These are phyloP conservation scores for Pseudocercospora fuligena DNA, from an alignment of 2,329 filamentous ascomycete species.

Conservation along the genomic window DNA sequence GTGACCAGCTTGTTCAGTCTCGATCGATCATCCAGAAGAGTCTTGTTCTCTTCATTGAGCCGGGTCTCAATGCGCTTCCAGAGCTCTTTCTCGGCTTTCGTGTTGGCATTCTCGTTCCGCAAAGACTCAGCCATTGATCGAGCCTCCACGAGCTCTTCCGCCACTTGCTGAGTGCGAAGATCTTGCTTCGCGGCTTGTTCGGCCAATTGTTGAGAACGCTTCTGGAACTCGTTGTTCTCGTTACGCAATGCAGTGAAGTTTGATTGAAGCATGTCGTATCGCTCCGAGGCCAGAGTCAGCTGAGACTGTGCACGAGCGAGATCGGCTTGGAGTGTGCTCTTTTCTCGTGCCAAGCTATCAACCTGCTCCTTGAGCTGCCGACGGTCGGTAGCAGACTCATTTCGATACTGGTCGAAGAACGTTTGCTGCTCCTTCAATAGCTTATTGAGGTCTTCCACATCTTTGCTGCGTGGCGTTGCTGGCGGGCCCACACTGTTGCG, in stretches of 20 bases:
- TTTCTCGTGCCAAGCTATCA: conserved; percentile 79
- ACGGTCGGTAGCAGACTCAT: conserved; percentile 81
- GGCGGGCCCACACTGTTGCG: conserved; percentile 45
- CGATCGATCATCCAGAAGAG: conserved; percentile 79
- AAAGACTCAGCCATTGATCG: conserved; percentile 82
- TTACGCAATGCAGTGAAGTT: conserved; percentile 83
- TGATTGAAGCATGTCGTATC: conserved; percentile 85
- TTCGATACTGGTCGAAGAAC: conserved; percentile 87
- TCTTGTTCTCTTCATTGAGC: conserved; percentile 85
- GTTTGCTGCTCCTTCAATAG: conserved; percentile 85
- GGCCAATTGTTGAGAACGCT: conserved; percentile 74
- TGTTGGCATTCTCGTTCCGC: conserved; percentile 86
- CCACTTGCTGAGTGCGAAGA: conserved; percentile 84
- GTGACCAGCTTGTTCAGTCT: conserved; percentile 81
- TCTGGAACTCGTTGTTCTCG: conserved; percentile 86
- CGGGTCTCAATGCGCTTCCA: conserved; percentile 94
- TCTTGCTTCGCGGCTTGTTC: conserved; percentile 90
- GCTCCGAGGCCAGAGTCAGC: conserved; percentile 77
- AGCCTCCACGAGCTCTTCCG: conserved; percentile 88
- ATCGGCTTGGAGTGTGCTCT: conserved; percentile 80
- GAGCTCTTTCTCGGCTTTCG: conserved; percentile 92
- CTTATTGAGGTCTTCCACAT: conserved; percentile 73
- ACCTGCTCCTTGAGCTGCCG: conserved; percentile 83
- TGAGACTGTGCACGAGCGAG: conserved; percentile 81
- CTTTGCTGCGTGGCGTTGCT: conserved; percentile 57